These are phyloP conservation scores for Tripidium arundinaceum DNA, from an alignment of 202 grass and related monocot species.

Conservation along the genomic window DNA sequence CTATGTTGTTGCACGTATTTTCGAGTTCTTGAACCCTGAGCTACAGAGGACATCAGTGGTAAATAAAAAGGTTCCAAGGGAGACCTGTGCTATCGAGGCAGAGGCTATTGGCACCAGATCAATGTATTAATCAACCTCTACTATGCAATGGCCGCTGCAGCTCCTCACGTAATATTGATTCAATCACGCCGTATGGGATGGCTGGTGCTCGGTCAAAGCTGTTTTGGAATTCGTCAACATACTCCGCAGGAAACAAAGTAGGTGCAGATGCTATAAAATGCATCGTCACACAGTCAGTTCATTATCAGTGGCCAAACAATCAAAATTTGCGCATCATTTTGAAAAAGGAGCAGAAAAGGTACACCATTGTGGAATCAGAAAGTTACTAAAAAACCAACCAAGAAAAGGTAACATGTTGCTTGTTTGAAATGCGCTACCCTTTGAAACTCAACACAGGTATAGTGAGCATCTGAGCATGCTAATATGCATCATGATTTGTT, in stretches of 20 bases:
- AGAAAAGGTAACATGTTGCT: neutral
- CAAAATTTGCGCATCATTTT: neutral
- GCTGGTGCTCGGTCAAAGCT: constrained; percentile 82
- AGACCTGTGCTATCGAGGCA: constrained; percentile 94
- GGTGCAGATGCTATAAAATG: constrained; percentile 97
- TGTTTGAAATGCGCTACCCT: neutral
- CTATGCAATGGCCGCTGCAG: constrained; percentile 85
- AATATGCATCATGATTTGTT: neutral
- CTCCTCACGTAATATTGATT: constrained; percentile 77
- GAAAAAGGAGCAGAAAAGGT: neutral
- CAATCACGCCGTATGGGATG: constrained; percentile 70
- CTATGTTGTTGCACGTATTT: constrained; percentile 73
- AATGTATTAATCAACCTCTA: constrained; percentile 83
- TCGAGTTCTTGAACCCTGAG: constrained; percentile 93
- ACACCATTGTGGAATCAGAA: neutral
- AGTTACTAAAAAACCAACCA: neutral
- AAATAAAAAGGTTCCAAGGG: constrained; percentile 12
- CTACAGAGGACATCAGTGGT: constrained; percentile 89
- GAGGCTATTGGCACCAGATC: constrained; percentile 87
- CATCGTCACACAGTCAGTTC: constrained; percentile 20
- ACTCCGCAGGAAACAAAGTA: constrained; percentile 89
- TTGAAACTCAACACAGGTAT: neutral
- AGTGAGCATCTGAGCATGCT: neutral
- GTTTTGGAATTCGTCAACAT: constrained; percentile 91
- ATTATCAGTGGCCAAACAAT: neutral